These are phyloP conservation scores for Babesia sp. DNA, from an alignment of 169 alveolate genomes.

Conservation along the genomic window DNA sequence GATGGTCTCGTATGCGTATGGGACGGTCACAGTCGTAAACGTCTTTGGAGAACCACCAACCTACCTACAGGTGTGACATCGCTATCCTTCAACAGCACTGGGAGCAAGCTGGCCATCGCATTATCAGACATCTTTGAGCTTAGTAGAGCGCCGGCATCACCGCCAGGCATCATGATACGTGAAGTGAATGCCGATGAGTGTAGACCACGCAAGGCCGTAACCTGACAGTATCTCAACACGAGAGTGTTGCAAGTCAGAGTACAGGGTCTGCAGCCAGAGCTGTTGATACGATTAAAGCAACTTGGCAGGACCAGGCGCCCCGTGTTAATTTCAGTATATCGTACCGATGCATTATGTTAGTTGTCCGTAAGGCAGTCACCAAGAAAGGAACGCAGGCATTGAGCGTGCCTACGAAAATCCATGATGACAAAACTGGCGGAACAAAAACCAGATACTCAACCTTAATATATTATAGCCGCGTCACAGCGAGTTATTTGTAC, in stretches of 20 bases:
- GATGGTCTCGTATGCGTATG: conserved; percentile 91
- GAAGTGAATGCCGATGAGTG: conserved; percentile 54
- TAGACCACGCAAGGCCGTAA: conserved; percentile 29
- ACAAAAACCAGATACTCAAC: too few relatives aligned
- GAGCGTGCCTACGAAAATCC: too few relatives aligned
- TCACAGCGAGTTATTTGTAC: conserved; percentile 49
- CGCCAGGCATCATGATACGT: conserved; percentile 38
- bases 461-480: too few relatives aligned
- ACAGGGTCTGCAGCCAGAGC: too few relatives aligned
- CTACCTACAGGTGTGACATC: conserved; percentile 81
- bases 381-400: too few relatives aligned
- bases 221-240: background rate
- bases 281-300: too few relatives aligned
- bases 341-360: too few relatives aligned
- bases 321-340: too few relatives aligned
- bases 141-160: conserved; percentile 14
- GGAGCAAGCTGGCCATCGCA: conserved; percentile 80
- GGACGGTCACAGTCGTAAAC: conserved; percentile 88
- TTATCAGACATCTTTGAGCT: conserved; percentile 41
- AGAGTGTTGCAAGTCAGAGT: too few relatives aligned
- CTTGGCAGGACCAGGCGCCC: too few relatives aligned
- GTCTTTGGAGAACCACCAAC: conserved; percentile 81
- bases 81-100: conserved; percentile 77
- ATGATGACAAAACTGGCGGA: too few relatives aligned
- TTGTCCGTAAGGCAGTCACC: too few relatives aligned